Base-by-base conservation (phyloP, 1,284 basidiomycete genomes). In the Cronartium quercuum region DNA sequence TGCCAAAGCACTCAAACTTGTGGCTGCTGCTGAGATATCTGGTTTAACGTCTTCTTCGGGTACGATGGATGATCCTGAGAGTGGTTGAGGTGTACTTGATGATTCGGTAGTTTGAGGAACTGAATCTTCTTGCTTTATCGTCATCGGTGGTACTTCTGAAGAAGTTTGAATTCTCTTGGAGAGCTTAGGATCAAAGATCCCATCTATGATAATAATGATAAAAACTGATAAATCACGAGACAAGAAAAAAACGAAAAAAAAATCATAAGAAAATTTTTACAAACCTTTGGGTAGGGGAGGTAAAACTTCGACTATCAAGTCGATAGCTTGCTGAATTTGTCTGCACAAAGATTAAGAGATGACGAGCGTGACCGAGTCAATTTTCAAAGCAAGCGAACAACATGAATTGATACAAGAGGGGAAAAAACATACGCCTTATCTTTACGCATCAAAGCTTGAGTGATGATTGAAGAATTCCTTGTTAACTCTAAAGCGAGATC, bases 271-370 rank as follows among this genome's bases (percentile, higher is more conserved):
- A 13, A 51, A 57, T 38, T 13, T 55, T 24, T 70, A 80, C 83
- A 67, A 78, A 90, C 91, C 91, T 87, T 90, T 91, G 0, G 94
- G 91, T 37, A 94, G 82, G 7, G 94, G 91, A 0, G 94, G 94
- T 82, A 97, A 86, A 18, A 97, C 83, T 81, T 97, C 94, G 44
- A 90, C 90, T 34, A 94, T 85, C 21, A 97, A 86, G 77, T 89
- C 89, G 35, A 97, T 84, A 0, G 91, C 89, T 83, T 97, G 94
- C 82, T 96, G 93, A 6, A 97, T 87, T 81, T 96, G 94, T 66
- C 71, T 75, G 42, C 15, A 44, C 21, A 51, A 41, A 6, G 18
- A 62, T 60, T 15, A 15, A 58, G 34, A 24, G 35, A 60, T 18
- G 55, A 1, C 6, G 3, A 71, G 24, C 15, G 13, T 3, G 40